Base-by-base conservation (phyloP, 192 early-diverging fungal species). In the Funneliformis mosseae region DNA sequence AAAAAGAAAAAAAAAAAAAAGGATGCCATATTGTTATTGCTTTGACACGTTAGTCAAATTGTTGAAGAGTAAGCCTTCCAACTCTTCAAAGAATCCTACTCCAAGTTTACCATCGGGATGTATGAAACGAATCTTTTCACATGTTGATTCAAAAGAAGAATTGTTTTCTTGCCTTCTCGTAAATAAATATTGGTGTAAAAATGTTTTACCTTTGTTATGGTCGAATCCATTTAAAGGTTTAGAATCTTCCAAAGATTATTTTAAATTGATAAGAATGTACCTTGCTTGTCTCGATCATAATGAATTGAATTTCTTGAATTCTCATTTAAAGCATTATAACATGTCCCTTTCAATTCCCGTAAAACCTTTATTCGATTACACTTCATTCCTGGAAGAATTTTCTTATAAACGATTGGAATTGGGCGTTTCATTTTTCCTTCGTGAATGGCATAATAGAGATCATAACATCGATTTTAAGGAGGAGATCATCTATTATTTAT, bases 191-290 rank as follows among this genome's bases (percentile, higher is more conserved):
- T 70, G 68, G 68, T 70, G 68, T 41, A 43, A 70, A 41, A 70
- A 70, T 43, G 68, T 70, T 70, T n/a, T 70, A 42, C 68, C 68
- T 23, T 70, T 70, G 10, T 70, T 70, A 70, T 70, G 68, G 68
- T 38, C 68, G 33, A 33, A 39, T 8, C 68, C 68, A 70, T 70
- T 70, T 70, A 39, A 70, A 43, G 68, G 68, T 3, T 39, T n/a
- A 43, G 33, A 41, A 55, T 18, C 50, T 42, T 39, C 68, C 21
- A n/a, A 70, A 70, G 42, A 70, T 42, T 18, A 39, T 41, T 70
- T 41, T 70, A 70, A 70, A 70, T 41, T 70, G 3, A 70, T 70
- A 39, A 41, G 33, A 39, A 70, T 70, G 33, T 70, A 70, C 42
- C 39, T 70, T n/a, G 14, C 68, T 21, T 70, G 38, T 16, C 68